Conservation (phyloP, 2,329 filamentous ascomycete species). For the Colletotrichum sp. region DNA sequence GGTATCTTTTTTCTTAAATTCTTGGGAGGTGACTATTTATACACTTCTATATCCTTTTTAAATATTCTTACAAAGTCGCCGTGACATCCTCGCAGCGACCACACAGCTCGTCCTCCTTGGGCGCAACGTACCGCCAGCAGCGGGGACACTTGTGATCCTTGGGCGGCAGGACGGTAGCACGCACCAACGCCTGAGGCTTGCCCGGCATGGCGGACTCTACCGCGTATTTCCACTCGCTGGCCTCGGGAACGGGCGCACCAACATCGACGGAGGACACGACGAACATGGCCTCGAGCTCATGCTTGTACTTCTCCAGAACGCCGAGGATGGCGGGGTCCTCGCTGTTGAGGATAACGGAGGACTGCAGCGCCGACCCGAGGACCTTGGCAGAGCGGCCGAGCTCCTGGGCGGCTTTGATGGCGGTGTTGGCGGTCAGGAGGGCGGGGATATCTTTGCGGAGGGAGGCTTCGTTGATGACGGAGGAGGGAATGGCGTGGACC, state of each 20-base stretch:
- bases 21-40: background rate
- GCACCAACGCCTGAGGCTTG: constrained; percentile 34
- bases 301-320: constrained; percentile 43
- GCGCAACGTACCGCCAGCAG: constrained; percentile 88
- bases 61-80: constrained; percentile 7
- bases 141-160: constrained; percentile 75
- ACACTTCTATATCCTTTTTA: background rate
- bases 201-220: constrained; percentile 46
- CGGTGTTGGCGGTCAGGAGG: constrained; percentile 63
- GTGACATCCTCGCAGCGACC: constrained; percentile 74
- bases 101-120: constrained; percentile 71
- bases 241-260: constrained; percentile 33
- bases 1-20: background rate
- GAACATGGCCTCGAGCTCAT: constrained; percentile 68
- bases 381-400: constrained; percentile 72
- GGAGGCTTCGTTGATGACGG: constrained; percentile 41
- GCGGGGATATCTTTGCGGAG: constrained; percentile 49
- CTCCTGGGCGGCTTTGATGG: constrained; percentile 80
- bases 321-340: constrained; percentile 38
- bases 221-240: constrained; percentile 44
- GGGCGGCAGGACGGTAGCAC: constrained; percentile 54
- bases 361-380: constrained; percentile 83
- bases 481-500: constrained; percentile 43
- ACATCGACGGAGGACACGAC: constrained; percentile 71
- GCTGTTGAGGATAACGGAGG: constrained; percentile 65